Evolutionary conservation across 352 stramenopile genomes (phyloP), one percentile per base, ranked within the genome.

Genomic region (Phytophthora meadii): DNA sequence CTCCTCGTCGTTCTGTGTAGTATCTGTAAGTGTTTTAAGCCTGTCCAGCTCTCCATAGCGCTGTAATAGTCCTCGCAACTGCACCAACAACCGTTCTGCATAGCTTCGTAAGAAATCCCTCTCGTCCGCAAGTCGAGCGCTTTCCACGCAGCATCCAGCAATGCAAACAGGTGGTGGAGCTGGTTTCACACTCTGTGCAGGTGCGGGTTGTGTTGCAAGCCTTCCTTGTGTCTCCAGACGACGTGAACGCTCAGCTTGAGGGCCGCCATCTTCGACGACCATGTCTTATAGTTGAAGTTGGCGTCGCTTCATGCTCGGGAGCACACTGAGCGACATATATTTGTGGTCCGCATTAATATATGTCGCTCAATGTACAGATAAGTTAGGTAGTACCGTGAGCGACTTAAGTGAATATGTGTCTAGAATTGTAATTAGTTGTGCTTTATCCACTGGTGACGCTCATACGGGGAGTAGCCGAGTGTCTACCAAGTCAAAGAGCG

Each of bases 11-110:
- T 55, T 69, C 15, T 73, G 52, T 17, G 63, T 51, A 1, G 53
- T 46, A 28, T 92, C 82, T 11, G 74, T 66, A 12, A 92, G 39
- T 7, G 58, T 52, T 57, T 88, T 89, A 12, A 94, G 81, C n/a
- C 77, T 77, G 34, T 94, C 84, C 22, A 93, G 59, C 51, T 94
- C 86, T 8, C 84, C 81, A 28, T 94, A 76, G 28, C 87, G 90
- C 24, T 87, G 69, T 19, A 94, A 58, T 17, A 90, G 48, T 2
- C 54, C 27, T 11, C 86, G 77, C 6, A 94, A 54, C 49, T 92
- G 82, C 17, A 82, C 73, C 28, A 94, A 54, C 22, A 93, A 47
- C 8, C 84, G 74, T 70, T 92, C 81, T 5, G 89, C 77, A 28
- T 93, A 94, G 19, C 74, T 75, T 12, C 73, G 71, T 9, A 94